A percentile compares a stretch with the other conserved stretches of the same genome.
Evolutionary conservation across 352 stramenopile genomes (phyloP).

Genomic region (Globisporangium parvum): DNA sequence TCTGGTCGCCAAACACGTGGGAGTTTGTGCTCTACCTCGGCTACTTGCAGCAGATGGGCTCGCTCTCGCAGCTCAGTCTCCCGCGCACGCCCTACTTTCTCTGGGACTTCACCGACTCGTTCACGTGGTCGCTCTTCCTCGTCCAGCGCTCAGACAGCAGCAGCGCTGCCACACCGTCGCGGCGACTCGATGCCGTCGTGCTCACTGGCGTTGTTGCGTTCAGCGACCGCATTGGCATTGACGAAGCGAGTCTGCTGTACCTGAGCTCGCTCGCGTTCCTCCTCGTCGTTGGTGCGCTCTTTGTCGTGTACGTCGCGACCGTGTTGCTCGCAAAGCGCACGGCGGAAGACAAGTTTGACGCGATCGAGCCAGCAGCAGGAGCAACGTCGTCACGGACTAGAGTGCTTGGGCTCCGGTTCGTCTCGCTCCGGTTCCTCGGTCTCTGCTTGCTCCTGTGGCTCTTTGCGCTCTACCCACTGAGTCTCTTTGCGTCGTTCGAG

Average conservation of each 20-base stretch:
- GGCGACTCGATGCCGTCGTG: constrained; percentile 47
- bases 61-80: constrained; percentile 50
- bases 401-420: constrained; percentile 44
- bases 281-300: constrained; percentile 24
- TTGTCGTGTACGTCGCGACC: constrained; percentile 41
- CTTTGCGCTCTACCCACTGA: constrained; percentile 56
- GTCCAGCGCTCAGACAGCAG: constrained; percentile 14
- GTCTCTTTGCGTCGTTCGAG: constrained; percentile 56
- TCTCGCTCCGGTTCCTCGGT: constrained; percentile 53
- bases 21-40: constrained; percentile 60
- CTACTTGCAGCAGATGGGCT: constrained; percentile 67
- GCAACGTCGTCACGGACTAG: background rate
- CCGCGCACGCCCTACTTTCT: constrained; percentile 58
- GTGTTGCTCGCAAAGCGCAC: constrained; percentile 53
- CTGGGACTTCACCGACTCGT: constrained; percentile 65
- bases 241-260: constrained; percentile 38
- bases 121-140: constrained; percentile 66
- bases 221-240: constrained; percentile 41
- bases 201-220: constrained; percentile 54
- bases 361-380: constrained; percentile 24
- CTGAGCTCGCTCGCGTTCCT: constrained; percentile 34
- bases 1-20: constrained; percentile 71
- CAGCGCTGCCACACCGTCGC: constrained; percentile 5
- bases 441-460: constrained; percentile 60
- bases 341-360: constrained; percentile 37